Percentiles rank a stretch among this genome's conserved stretches.
Conservation (phyloP, 495 filamentous ascomycete species). For the Talaromyces ruber region DNA sequence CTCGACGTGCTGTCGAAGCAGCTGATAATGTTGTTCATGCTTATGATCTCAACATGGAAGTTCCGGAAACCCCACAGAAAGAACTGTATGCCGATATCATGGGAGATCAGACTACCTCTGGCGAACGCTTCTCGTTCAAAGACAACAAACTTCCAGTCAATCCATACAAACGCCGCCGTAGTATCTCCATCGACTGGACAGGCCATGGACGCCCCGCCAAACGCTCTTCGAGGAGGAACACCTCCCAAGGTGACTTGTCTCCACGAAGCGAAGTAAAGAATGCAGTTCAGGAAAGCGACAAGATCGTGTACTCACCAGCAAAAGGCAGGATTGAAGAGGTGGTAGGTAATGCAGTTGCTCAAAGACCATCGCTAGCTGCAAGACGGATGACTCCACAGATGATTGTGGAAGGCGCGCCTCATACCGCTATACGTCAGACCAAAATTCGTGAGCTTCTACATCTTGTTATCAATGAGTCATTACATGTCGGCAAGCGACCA, state of each 20-base stretch:
- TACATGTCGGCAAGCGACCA: constrained; percentile 65
- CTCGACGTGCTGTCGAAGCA: constrained; percentile 68
- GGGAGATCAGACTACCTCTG: constrained; percentile 17
- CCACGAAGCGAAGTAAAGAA: constrained; percentile 42
- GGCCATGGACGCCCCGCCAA: constrained; percentile 21
- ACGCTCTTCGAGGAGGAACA: constrained; percentile 27
- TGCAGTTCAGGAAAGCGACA: constrained; percentile 42
- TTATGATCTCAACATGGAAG: constrained; percentile 79
- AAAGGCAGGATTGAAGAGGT: constrained; percentile 33
- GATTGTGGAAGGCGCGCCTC: constrained; percentile 36
- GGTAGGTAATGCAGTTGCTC: constrained; percentile 32
- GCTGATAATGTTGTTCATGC: constrained; percentile 82
- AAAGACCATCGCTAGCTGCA: constrained; percentile 30
- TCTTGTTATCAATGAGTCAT: constrained; percentile 59
- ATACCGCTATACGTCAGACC: constrained; percentile 48
- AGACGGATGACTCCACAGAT: constrained; percentile 34
- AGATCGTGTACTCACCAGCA: constrained; percentile 32
- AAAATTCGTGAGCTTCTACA: constrained; percentile 59
- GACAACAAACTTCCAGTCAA: constrained; percentile 35
- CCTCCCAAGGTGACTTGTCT: constrained; percentile 32
- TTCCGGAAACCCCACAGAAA: constrained; percentile 51
- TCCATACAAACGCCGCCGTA: constrained; percentile 41
- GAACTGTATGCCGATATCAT: constrained; percentile 30
- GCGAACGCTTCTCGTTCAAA: constrained; percentile 34
- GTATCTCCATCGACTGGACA: constrained; percentile 29